Evolutionary conservation across 148 eudicot species (phyloP).

Genomic region (Mesembryanthemum crystallinum): DNA sequence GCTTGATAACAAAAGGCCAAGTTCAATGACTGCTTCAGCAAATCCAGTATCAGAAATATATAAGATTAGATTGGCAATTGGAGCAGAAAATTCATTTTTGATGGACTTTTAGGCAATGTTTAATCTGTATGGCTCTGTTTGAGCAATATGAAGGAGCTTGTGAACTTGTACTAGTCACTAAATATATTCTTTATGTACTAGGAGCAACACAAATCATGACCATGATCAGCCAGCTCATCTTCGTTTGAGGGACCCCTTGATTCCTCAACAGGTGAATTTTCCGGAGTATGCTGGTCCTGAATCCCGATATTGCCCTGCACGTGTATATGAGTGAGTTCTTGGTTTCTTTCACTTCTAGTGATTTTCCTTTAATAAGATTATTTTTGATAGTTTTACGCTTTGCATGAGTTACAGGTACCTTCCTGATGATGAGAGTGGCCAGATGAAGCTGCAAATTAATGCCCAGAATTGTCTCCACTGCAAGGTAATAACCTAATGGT

Average conservation of each 20-base stretch:
- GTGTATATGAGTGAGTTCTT: constrained; percentile 83
- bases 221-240: constrained; percentile 98
- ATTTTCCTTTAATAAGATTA: not conserved
- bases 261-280: constrained; percentile 64
- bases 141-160: not conserved
- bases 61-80: too few relatives aligned
- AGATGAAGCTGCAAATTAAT: constrained; percentile 79
- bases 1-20: too few relatives aligned
- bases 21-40: too few relatives aligned
- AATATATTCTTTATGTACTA: constrained; percentile 18
- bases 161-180: constrained; percentile 1
- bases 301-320: constrained; percentile 92
- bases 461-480: constrained; percentile 98
- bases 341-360: not conserved
- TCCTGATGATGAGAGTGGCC: constrained; percentile 59
- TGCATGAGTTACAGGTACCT: constrained; percentile 50
- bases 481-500: constrained; percentile 53
- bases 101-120: too few relatives aligned
- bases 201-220: constrained; percentile 98
- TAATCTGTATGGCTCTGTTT: too few relatives aligned
- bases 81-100: too few relatives aligned
- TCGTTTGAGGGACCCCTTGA: constrained; percentile 64
- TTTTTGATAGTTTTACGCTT: constrained; percentile 11
- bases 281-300: constrained; percentile 86
- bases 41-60: too few relatives aligned